Conservation (phyloP, 1,284 basidiomycete species). For the Irpex lacteus region DNA sequence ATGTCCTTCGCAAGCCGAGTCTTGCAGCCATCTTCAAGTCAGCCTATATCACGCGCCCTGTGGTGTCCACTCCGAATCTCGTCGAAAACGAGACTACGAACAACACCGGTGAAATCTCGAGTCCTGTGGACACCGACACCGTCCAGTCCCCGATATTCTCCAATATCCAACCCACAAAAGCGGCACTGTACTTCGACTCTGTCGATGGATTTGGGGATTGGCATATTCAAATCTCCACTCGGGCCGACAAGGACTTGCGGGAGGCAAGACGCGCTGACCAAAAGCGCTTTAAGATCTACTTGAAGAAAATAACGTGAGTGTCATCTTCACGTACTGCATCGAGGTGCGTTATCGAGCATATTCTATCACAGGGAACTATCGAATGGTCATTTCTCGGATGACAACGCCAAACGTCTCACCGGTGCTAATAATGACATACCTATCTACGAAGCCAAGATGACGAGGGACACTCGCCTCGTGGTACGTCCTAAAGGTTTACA, state of each 20-base stretch:
- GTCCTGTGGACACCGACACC: background rate
- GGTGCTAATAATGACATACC: conserved; percentile 43
- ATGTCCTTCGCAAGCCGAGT: conserved; percentile 18
- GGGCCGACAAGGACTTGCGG: conserved; percentile 41
- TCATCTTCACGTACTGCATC: background rate
- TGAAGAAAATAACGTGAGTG: conserved; percentile 58
- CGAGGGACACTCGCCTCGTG: conserved; percentile 53
- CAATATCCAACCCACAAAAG: conserved; percentile 39
- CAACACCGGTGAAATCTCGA: too few relatives aligned
- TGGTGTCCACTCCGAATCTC: background rate
- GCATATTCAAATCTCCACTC: conserved; percentile 43
- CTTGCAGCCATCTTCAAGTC: conserved; percentile 17
- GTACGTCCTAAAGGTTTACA: conserved; percentile 35
- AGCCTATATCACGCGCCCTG: conserved; percentile 16
- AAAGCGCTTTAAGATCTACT: conserved; percentile 42
- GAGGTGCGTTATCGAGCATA: background rate
- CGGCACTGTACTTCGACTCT: conserved; percentile 44
- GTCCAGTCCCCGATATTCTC: background rate
- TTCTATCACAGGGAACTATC: conserved; percentile 51
- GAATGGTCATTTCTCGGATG: conserved; percentile 61
- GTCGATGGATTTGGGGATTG: conserved; percentile 50
- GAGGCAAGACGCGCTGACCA: conserved; percentile 26
- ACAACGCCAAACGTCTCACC: conserved; percentile 65
- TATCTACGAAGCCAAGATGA: conserved; percentile 70
- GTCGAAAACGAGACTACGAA: background rate